These are phyloP conservation scores for Coemansia biformis DNA, from an alignment of 192 early-diverging fungal species.

Conservation along the genomic window DNA sequence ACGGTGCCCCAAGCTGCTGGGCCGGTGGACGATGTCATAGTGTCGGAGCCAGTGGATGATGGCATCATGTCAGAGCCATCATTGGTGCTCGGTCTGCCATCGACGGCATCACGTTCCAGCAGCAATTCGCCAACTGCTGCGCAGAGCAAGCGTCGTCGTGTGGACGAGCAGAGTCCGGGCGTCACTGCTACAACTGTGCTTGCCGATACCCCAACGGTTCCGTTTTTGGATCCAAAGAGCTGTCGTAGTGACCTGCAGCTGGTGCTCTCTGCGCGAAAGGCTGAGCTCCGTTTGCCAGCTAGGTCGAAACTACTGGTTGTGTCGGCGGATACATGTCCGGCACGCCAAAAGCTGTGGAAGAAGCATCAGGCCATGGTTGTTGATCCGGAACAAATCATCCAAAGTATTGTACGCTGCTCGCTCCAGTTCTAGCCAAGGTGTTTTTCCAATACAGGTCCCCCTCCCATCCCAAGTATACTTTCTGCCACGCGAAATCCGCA, in stretches of 20 bases:
- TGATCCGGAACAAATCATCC: slow-evolving; percentile 35
- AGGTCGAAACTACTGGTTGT: neutral
- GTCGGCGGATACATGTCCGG: neutral
- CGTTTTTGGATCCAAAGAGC: slow-evolving; percentile 5
- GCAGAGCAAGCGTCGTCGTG: slow-evolving; percentile 11
- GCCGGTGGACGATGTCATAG: neutral
- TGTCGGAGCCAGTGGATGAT: neutral
- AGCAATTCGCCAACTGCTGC: too few species aligned
- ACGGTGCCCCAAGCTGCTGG: slow-evolving; percentile 1
- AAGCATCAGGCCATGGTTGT: slow-evolving; percentile 10
- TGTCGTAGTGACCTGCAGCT: slow-evolving; percentile 7
- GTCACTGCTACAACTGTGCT: too few species aligned
- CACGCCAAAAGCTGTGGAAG: neutral
- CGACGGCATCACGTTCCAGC: neutral
- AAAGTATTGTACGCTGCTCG: slow-evolving; percentile 37
- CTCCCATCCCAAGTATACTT: too few species aligned
- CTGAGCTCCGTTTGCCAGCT: slow-evolving; percentile 6
- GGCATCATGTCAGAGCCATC: slow-evolving; percentile 16
- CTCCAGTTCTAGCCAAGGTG: too few species aligned
- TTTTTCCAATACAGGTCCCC: too few species aligned
- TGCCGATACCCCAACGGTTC: too few species aligned
- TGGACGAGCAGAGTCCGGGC: too few species aligned
- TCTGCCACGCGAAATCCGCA: too few species aligned
- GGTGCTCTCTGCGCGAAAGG: slow-evolving; percentile 10
- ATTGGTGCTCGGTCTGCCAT: slow-evolving; percentile 15